Percentiles rank a stretch among this genome's conserved stretches.
phyloP scores from a whole-genome alignment of 768 basidiomycete species.

The Dictyophora rubrovolvata region DNA sequence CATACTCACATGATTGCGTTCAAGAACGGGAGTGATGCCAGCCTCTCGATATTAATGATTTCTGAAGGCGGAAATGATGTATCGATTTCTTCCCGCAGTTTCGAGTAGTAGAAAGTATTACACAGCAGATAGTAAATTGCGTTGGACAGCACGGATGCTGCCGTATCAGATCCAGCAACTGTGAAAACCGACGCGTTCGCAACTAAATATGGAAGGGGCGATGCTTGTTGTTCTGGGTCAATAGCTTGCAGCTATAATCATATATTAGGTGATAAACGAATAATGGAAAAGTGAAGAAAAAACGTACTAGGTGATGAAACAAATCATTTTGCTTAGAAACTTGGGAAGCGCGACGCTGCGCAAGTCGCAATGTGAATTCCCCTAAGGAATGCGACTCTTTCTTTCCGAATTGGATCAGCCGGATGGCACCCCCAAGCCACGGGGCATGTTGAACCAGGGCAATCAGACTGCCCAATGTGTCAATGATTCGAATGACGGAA shows the following conservation, averaged over 20 bases:
- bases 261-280: background rate
- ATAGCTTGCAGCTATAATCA: conserved; percentile 30
- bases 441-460: background rate
- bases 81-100: conserved; percentile 35
- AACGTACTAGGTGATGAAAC: conserved; percentile 35
- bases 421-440: background rate
- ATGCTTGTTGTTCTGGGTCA: conserved; percentile 14
- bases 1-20: background rate
- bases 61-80: conserved; percentile 21
- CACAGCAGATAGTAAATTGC: conserved; percentile 30
- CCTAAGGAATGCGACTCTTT: background rate
- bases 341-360: background rate
- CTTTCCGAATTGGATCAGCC: background rate
- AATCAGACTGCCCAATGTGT: background rate
- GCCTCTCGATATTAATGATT: conserved; percentile 23
- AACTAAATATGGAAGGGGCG: conserved; percentile 23
- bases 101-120: conserved; percentile 26
- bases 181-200: background rate
- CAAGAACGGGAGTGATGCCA: conserved; percentile 22
- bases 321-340: conserved; percentile 14
- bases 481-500: background rate
- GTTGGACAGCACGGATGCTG: conserved; percentile 28
- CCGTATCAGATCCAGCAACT: conserved; percentile 32
- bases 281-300: background rate
- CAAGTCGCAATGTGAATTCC: background rate